Conservation (phyloP, 2,329 filamentous ascomycete genomes). For the Triangularia verruculosa region DNA sequence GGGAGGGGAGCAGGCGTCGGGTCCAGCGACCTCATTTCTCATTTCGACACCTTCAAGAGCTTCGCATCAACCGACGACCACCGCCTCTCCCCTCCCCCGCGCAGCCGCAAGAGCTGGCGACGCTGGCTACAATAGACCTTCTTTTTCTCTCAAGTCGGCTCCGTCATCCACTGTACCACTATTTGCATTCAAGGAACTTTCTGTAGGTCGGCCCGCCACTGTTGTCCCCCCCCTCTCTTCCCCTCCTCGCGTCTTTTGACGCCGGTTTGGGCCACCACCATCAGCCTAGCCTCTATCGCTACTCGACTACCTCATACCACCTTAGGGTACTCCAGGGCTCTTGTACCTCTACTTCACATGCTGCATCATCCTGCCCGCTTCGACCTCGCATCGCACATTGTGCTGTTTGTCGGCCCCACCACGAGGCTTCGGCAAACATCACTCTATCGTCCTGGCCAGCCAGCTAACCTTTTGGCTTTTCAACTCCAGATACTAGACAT, state of each 20-base stretch:
- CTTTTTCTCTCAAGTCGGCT: slow-evolving; percentile 12
- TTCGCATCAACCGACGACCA: slow-evolving; percentile 10
- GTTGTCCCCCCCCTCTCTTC: slow-evolving; percentile 6
- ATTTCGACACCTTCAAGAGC: slow-evolving; percentile 17
- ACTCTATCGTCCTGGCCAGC: not conserved
- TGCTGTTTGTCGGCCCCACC: slow-evolving; percentile 11
- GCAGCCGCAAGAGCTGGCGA: not conserved
- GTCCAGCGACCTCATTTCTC: slow-evolving; percentile 18
- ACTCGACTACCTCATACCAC: not conserved
- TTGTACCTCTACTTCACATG: not conserved
- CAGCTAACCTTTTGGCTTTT: slow-evolving; percentile 17
- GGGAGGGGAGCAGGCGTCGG: not conserved
- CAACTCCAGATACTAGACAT: slow-evolving; percentile 24
- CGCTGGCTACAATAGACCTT: slow-evolving; percentile 17
- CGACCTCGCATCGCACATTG: slow-evolving; percentile 2
- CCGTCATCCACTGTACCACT: slow-evolving; percentile 28
- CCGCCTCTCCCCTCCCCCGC: slow-evolving; percentile 8
- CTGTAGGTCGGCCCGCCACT: slow-evolving; percentile 22
- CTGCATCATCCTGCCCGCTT: not conserved
- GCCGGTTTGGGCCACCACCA: not conserved
- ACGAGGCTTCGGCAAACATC: slow-evolving; percentile 2
- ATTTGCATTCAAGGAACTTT: slow-evolving; percentile 27
- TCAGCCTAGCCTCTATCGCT: not conserved
- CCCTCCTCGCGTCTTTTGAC: slow-evolving; percentile 7
- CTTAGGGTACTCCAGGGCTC: not conserved